Base-by-base conservation (phyloP, 2,329 filamentous ascomycete species). In the Colletotrichum orbiculare region DNA sequence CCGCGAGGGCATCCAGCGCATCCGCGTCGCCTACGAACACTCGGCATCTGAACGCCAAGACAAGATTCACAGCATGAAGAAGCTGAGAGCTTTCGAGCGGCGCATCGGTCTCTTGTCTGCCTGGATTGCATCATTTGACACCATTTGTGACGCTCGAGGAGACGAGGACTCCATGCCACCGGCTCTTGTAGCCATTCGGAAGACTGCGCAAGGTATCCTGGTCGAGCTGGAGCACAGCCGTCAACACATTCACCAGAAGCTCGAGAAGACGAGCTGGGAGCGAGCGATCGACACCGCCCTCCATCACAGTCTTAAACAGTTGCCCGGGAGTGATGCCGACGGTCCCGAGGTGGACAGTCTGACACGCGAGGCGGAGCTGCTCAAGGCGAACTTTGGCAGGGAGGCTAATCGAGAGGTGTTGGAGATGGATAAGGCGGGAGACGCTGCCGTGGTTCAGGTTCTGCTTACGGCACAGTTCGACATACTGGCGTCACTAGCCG, bases 61-160 rank as follows among this genome's bases (percentile, higher is more conserved):
- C 67, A 92, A 92, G 70, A 83, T 91, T 47, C 87, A 82, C 64
- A 89, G 89, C 72, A 93, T 96, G 89, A 93, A 93, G 80, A 93
- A 92, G 71, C 80, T 96, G 64, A 89, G 91, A 70, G 88, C 91
- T 58, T 89, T 97, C 38, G 93, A 97, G 79, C 87, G 93, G 69
- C 88, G 96, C 13, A 97, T 97, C 67, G 86, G 89, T 7, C 83
- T 97, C 66, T 84, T 99, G n/a, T 94, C 91, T 4, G 90, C 91
- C 1, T 99, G 96, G 96, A 91, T 97, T 61, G 92, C 91, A 1
- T 93, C 94, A 2, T 99, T 98, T 71, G 95, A 98, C 68, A 83
- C 86, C 1, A 87, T 96, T 3, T 95, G 91, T 70, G 92, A 93
- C 43, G 84, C 84, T 52, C 85, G 89, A 15, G 90, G 91, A 56